Evolutionary conservation across 306 rosid genomes (phyloP).

Genomic region (Dryas drummondii): DNA sequence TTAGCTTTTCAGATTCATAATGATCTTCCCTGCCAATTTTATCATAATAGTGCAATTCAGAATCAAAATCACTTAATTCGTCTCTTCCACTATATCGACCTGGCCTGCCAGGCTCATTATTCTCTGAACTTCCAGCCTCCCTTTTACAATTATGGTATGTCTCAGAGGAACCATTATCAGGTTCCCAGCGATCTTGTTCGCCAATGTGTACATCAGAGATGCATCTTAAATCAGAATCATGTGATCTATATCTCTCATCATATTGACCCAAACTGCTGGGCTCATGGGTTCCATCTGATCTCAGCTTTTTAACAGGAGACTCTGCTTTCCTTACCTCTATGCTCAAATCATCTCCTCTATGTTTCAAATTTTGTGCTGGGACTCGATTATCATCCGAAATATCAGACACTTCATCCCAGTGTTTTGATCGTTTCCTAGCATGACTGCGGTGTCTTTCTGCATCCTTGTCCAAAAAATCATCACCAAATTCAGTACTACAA

Average conservation of each 20-base stretch:
- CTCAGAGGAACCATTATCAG: constrained; percentile 16
- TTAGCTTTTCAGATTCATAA: background rate
- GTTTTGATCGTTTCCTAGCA: constrained; percentile 24
- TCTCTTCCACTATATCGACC: constrained; percentile 3
- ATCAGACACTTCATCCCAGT: constrained; percentile 15
- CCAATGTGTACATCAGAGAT: background rate
- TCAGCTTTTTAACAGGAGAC: constrained; percentile 1
- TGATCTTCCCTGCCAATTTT: background rate
- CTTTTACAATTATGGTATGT: background rate
- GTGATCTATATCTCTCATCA: background rate
- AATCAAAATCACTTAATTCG: constrained; percentile 7
- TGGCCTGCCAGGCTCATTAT: background rate
- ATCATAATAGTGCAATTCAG: background rate
- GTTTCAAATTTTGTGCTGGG: background rate
- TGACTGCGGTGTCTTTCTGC: constrained; percentile 21
- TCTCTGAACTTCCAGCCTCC: background rate
- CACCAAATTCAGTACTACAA: constrained; percentile 22
- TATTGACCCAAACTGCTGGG: constrained; percentile 16
- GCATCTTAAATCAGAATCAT: constrained; percentile 1
- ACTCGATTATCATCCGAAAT: constrained; percentile 6
- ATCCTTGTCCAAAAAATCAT: constrained; percentile 27
- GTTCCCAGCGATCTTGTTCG: constrained; percentile 28
- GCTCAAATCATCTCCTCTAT: background rate
- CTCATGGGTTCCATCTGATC: constrained; percentile 18
- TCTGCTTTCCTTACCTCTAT: constrained; percentile 1